Percentiles rank a stretch among this genome's conserved stretches.
phyloP scores from a whole-genome alignment of 345 rosid species.

The Linum lewisii region DNA sequence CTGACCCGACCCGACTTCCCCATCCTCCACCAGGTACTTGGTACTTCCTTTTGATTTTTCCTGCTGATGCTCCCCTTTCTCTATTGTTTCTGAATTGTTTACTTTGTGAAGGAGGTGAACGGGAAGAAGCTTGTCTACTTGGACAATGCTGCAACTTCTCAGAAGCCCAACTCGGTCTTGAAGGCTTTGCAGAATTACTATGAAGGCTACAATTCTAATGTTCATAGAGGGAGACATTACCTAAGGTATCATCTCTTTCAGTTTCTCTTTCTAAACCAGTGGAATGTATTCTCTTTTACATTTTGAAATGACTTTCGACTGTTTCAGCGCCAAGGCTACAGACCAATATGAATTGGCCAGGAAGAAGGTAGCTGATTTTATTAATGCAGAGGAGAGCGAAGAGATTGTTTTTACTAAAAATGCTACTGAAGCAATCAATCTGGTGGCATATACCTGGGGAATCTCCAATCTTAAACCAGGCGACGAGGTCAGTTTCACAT shows the following conservation, averaged over 20 bases:
- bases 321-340: slow-evolving; percentile 72
- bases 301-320: not conserved
- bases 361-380: slow-evolving; percentile 74
- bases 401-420: slow-evolving; percentile 89
- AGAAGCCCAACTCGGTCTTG: slow-evolving; percentile 66
- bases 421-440: slow-evolving; percentile 95
- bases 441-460: slow-evolving; percentile 88
- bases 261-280: not conserved
- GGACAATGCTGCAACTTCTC: slow-evolving; percentile 96
- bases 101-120: slow-evolving; percentile 51
- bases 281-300: not conserved
- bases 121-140: slow-evolving; percentile 81
- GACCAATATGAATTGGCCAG: slow-evolving; percentile 86
- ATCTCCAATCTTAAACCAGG: slow-evolving; percentile 53
- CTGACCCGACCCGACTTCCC: slow-evolving; percentile 68
- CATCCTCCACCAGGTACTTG: slow-evolving; percentile 64
- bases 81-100: not conserved
- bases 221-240: slow-evolving; percentile 79
- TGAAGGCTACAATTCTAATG: slow-evolving; percentile 71
- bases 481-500: slow-evolving; percentile 51
- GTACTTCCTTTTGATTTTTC: not conserved
- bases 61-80: not conserved
- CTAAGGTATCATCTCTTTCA: slow-evolving; percentile 47
- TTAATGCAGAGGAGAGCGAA: slow-evolving; percentile 57
- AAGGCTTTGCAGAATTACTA: slow-evolving; percentile 69